These are phyloP conservation scores for Suillus brevipes DNA, from an alignment of 768 basidiomycete genomes.

Conservation along the genomic window DNA sequence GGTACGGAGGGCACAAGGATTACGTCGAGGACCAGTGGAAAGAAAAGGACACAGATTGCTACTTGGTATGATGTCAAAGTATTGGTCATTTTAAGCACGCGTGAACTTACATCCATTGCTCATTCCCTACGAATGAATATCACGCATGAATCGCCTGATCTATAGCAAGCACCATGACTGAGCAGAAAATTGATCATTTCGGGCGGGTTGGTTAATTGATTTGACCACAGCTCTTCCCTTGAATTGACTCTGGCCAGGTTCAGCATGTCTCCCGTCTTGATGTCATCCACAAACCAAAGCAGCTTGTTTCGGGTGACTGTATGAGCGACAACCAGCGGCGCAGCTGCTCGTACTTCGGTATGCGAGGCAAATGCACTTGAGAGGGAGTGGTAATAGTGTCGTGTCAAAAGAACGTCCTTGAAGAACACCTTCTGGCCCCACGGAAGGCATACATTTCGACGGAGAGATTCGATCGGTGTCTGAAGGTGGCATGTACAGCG, in stretches of 20 bases:
- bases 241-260: not conserved
- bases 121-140: not conserved
- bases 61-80: not conserved
- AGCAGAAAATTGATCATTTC: not conserved
- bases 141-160: not conserved
- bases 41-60: not conserved
- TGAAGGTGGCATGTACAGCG: not conserved
- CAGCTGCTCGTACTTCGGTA: not conserved
- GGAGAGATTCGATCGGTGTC: not conserved
- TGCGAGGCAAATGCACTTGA: not conserved
- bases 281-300: not conserved
- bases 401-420: not conserved
- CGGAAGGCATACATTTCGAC: not conserved
- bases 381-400: not conserved
- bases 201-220: not conserved
- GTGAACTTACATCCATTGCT: not conserved
- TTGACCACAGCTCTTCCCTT: not conserved
- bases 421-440: not conserved
- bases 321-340: not conserved
- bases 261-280: not conserved
- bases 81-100: not conserved
- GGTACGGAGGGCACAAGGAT: not conserved
- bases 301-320: not conserved
- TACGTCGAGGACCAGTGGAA: not conserved
- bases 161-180: not conserved